Evolutionary conservation across 1,284 basidiomycete species (phyloP).

Genomic region (Ustilago hordei): DNA sequence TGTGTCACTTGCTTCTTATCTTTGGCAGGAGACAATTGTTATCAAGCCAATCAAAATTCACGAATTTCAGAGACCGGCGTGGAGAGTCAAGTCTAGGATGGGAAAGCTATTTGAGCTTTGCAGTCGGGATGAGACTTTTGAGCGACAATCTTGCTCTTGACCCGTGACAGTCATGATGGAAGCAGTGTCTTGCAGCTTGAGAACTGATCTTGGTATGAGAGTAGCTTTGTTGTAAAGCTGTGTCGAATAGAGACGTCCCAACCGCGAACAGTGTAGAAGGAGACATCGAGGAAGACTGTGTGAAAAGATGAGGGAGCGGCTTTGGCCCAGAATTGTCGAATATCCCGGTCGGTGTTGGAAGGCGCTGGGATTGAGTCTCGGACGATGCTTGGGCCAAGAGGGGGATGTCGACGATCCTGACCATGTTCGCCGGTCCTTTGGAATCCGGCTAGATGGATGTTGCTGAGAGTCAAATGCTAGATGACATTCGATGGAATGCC

Average conservation of each 20-base stretch:
- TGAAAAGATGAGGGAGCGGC: background rate
- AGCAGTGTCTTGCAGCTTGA: background rate
- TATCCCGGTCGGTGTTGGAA: constrained; percentile 11
- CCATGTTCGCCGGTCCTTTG: constrained; percentile 2
- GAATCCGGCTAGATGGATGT: constrained; percentile 1
- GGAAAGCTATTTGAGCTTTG: constrained; percentile 6
- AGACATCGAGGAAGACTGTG: background rate
- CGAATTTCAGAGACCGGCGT: constrained; percentile 4
- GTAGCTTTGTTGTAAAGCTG: background rate
- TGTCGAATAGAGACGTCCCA: background rate
- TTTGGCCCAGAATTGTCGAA: constrained; percentile 3
- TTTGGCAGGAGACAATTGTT: background rate
- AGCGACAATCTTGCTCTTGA: background rate
- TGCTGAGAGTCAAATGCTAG: too few relatives aligned
- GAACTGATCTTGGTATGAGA: background rate
- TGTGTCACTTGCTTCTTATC: constrained; percentile 10
- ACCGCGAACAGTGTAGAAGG: background rate
- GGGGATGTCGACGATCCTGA: background rate
- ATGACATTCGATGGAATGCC: background rate
- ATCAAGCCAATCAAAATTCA: constrained; percentile 34
- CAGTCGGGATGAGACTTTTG: background rate
- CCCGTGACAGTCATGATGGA: background rate
- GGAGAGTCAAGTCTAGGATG: background rate
- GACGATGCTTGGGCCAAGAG: constrained; percentile 7
- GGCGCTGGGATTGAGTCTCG: background rate